These are phyloP conservation scores for Zygoascus sp. DNA, from an alignment of 1,139 yeast species.

Conservation along the genomic window DNA sequence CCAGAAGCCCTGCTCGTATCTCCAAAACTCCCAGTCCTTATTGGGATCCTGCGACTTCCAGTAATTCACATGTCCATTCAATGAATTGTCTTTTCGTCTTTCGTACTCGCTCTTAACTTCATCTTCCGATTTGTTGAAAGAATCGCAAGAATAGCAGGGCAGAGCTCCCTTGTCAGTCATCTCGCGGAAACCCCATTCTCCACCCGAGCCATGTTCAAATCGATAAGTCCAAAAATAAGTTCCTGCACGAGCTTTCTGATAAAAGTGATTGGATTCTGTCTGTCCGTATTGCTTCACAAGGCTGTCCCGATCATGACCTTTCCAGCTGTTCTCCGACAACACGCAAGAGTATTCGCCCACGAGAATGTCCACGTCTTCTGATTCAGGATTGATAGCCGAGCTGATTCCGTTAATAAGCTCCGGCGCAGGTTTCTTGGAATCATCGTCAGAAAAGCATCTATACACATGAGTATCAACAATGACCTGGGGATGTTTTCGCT, in stretches of 20 bases:
- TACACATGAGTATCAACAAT: constrained; percentile 83
- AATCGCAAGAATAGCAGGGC: constrained; percentile 31
- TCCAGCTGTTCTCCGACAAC: constrained; percentile 72
- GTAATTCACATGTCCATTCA: constrained; percentile 52
- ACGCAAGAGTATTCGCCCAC: constrained; percentile 93
- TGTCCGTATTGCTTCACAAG: constrained; percentile 43
- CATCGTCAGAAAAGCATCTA: constrained; percentile 76
- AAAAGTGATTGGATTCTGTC: constrained; percentile 43
- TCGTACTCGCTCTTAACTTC: constrained; percentile 33
- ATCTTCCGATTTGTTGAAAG: constrained; percentile 37
- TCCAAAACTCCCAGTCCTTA: constrained; percentile 71
- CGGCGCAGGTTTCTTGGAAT: constrained; percentile 59
- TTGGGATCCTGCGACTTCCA: constrained; percentile 61
- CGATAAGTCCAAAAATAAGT: constrained; percentile 88
- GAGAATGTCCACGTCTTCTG: constrained; percentile 49
- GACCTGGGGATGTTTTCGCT: constrained; percentile 36
- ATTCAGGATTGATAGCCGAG: constrained; percentile 45
- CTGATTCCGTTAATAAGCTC: constrained; percentile 58
- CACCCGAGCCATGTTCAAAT: constrained; percentile 85
- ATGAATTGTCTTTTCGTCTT: constrained; percentile 40
- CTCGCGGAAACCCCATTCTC: constrained; percentile 90
- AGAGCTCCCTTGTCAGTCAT: constrained; percentile 68
- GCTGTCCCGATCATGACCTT: constrained; percentile 41
- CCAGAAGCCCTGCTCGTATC: constrained; percentile 71
- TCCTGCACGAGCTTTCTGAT: constrained; percentile 58